phyloP scores from a whole-genome alignment of 2,329 filamentous ascomycete species.

The Colletotrichum sp. region DNA sequence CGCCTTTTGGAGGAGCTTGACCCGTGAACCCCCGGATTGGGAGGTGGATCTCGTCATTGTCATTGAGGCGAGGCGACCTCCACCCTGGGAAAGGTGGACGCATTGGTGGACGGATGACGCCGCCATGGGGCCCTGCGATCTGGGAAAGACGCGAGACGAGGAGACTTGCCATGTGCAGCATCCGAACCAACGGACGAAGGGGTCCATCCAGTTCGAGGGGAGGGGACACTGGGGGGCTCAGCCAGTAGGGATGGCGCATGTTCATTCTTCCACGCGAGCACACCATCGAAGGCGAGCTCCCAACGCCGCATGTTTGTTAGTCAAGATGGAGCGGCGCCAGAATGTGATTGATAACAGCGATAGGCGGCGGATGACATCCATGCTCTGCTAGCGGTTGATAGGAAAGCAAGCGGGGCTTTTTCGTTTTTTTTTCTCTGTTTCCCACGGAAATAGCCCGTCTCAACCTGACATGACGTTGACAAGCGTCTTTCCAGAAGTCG shows the following conservation, averaged over 20 bases:
- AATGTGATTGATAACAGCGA: not conserved
- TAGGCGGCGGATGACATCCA: not conserved
- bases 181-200: not conserved
- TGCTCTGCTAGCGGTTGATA: not conserved
- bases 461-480: not conserved
- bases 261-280: not conserved
- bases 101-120: not conserved
- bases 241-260: not conserved
- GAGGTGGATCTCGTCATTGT: conserved; percentile 1
- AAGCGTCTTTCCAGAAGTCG: not conserved
- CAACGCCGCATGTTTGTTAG: not conserved
- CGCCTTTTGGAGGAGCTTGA: not conserved
- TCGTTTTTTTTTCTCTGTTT: not conserved
- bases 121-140: not conserved
- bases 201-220: not conserved
- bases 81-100: not conserved
- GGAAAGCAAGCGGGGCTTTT: not conserved
- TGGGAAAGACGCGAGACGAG: not conserved
- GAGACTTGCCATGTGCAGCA: not conserved
- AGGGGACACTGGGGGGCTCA: not conserved
- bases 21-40: not conserved
- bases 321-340: not conserved
- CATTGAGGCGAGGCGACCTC: not conserved
- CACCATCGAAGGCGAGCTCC: not conserved
- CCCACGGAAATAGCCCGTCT: not conserved